Conservation (phyloP, 2,329 filamentous ascomycete genomes). For the Paecilomyces niveus region DNA sequence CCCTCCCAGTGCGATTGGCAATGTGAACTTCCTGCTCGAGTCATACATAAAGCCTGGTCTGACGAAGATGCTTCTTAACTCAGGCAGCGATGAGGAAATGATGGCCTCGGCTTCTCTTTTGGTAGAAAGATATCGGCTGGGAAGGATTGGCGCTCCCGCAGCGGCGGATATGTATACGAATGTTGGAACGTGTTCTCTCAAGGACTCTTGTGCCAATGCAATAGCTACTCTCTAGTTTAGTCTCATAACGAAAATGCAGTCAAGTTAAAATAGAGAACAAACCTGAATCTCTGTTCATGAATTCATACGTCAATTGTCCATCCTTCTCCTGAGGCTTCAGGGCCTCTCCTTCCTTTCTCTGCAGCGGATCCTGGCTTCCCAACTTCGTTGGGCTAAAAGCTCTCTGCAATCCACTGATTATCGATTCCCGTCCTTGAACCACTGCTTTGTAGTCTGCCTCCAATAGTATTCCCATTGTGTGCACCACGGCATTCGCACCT, state of each 20-base stretch:
- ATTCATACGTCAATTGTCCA: slow-evolving; percentile 84
- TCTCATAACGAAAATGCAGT: background rate
- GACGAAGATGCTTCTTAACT: slow-evolving; percentile 73
- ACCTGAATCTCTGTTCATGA: slow-evolving; percentile 86
- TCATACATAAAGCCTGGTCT: slow-evolving; percentile 89
- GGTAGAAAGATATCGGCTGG: slow-evolving; percentile 76
- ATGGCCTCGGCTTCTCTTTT: slow-evolving; percentile 83
- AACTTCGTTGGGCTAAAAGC: slow-evolving; percentile 64
- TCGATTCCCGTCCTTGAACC: slow-evolving; percentile 72
- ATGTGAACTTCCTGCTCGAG: slow-evolving; percentile 67
- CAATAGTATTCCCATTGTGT: slow-evolving; percentile 91
- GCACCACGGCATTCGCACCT: slow-evolving; percentile 76
- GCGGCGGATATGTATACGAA: slow-evolving; percentile 90
- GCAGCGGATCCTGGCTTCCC: slow-evolving; percentile 63
- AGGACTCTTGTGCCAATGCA: slow-evolving; percentile 70
- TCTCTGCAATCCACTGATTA: slow-evolving; percentile 68
- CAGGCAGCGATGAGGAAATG: slow-evolving; percentile 65
- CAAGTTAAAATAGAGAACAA: slow-evolving; percentile 8
- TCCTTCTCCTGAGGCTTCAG: slow-evolving; percentile 60
- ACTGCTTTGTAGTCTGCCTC: slow-evolving; percentile 98
- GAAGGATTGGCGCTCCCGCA: slow-evolving; percentile 76
- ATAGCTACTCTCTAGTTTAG: slow-evolving; percentile 53
- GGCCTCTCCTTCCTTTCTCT: slow-evolving; percentile 51
- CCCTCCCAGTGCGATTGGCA: slow-evolving; percentile 74
- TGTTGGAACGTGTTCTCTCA: slow-evolving; percentile 54